Base-by-base conservation (phyloP, 257 asterid species). In the Ligustrum vulgare region DNA sequence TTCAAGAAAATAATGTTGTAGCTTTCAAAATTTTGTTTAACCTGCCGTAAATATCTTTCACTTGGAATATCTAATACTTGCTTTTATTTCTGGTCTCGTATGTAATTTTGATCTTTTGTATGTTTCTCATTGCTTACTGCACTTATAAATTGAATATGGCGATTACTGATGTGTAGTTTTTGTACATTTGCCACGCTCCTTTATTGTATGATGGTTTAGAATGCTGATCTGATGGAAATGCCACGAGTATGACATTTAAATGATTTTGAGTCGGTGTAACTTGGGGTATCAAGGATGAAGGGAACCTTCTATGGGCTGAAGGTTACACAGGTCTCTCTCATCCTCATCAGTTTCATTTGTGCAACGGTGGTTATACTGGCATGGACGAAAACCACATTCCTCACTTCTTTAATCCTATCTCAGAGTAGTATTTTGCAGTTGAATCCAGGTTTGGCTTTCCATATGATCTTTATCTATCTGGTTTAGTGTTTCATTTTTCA, bases 341-440 rank as follows among this genome's bases (percentile, higher is more conserved):
- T 91, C 90, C 97, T 94, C 81, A 78, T 91, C 13, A 90, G 89
- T 72, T 83, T 91, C 43, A 90, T 89, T 22, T 91, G 98, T 58
- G 81, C 76, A 12, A 92, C 90, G 28, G 89, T 91, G 85, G 82
- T 94, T 80, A 79, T 70, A 77, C 87, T 89, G 83, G 85, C 96
- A 60, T 92, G 94, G 90, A 79, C 89, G 23, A 94, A 86, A 82
- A 92, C 91, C 68, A 72, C 93, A 0, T 70, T 92, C 72, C 89
- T 93, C 72, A 60, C 93, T 28, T 80, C 96, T 76, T 82, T 89
- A 71, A 71, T 83, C 71, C 90, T 91, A 71, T 80, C 86, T 64
- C 91, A 80, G 79, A 83, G 74, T 70, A 77, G 34, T 74, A 56
- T 75, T 51, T 39, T 90, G 80, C 89, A 70, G 76, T 79, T 89